Evolutionary conservation across 148 eudicot species (phyloP).

Genomic region (Polygonum aviculare): DNA sequence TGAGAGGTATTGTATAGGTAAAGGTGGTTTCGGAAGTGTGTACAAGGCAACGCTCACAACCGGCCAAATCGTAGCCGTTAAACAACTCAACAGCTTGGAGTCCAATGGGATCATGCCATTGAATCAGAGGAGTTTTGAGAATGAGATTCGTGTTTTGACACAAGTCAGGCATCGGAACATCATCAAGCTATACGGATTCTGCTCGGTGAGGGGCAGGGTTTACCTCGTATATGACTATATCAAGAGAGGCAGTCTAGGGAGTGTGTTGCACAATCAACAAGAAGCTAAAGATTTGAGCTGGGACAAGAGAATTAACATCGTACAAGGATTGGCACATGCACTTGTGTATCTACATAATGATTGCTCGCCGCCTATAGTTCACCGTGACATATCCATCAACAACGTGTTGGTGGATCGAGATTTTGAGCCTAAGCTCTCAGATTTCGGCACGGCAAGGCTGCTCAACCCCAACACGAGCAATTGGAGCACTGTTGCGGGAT

Average conservation of each 20-base stretch:
- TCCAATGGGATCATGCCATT: not conserved
- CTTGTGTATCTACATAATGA: conserved; percentile 25
- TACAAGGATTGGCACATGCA: conserved; percentile 23
- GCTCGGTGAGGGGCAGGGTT: conserved; percentile 9
- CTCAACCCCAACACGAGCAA: conserved; percentile 21
- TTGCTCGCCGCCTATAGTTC: conserved; percentile 21
- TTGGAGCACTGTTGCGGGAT: conserved; percentile 24
- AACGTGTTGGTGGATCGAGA: conserved; percentile 18
- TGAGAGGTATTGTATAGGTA: conserved; percentile 17
- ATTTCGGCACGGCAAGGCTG: conserved; percentile 25
- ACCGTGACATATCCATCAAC: conserved; percentile 28
- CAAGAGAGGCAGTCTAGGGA: conserved; percentile 22
- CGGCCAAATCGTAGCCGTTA: conserved; percentile 39
- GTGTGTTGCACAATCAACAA: not conserved
- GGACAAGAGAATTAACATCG: conserved; percentile 17
- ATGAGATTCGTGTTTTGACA: conserved; percentile 22
- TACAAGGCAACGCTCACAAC: conserved; percentile 19
- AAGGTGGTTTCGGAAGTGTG: conserved; percentile 22
- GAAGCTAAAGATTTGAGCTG: conserved; percentile 16
- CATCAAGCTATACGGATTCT: conserved; percentile 23
- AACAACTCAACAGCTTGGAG: conserved; percentile 18
- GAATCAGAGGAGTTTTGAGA: conserved; percentile 15
- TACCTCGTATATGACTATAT: conserved; percentile 21
- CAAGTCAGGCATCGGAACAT: conserved; percentile 27
- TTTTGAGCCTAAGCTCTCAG: conserved; percentile 19